These are phyloP conservation scores for Teunomyces funiuensis DNA, from an alignment of 805 yeast species.

Conservation along the genomic window DNA sequence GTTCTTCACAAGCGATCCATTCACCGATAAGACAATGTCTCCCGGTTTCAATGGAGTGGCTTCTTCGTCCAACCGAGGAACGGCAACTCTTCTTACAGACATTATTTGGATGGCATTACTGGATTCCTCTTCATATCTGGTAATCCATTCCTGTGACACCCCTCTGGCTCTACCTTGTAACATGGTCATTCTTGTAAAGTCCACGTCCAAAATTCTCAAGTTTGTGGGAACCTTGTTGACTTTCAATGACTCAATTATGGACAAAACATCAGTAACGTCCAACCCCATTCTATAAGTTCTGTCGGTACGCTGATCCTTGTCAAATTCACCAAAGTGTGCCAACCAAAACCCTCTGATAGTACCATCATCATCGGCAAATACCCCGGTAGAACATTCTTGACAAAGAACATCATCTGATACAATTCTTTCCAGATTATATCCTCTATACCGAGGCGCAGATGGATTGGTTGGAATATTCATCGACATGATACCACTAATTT, in stretches of 20 bases:
- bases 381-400: conserved; percentile 76
- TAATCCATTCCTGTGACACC: conserved; percentile 84
- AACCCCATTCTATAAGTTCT: conserved; percentile 71
- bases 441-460: conserved; percentile 77
- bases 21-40: conserved; percentile 72
- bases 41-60: conserved; percentile 53
- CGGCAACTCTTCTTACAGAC: conserved; percentile 66
- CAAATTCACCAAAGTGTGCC: conserved; percentile 75
- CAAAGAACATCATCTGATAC: conserved; percentile 71
- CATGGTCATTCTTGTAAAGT: conserved; percentile 65
- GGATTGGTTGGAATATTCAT: conserved; percentile 69
- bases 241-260: conserved; percentile 56
- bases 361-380: conserved; percentile 75
- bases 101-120: conserved; percentile 72
- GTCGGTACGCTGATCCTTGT: conserved; percentile 51
- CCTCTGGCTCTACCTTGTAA: conserved; percentile 80
- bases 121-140: conserved; percentile 59
- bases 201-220: conserved; percentile 73
- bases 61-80: conserved; percentile 31
- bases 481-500: conserved; percentile 73
- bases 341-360: conserved; percentile 83
- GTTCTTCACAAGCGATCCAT: conserved; percentile 62
- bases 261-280: conserved; percentile 64
- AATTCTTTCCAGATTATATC: conserved; percentile 76
- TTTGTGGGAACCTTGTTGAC: conserved; percentile 49